Evolutionary conservation across 257 asterid species (phyloP).

Genomic region (Ocimum tenuiflorum): DNA sequence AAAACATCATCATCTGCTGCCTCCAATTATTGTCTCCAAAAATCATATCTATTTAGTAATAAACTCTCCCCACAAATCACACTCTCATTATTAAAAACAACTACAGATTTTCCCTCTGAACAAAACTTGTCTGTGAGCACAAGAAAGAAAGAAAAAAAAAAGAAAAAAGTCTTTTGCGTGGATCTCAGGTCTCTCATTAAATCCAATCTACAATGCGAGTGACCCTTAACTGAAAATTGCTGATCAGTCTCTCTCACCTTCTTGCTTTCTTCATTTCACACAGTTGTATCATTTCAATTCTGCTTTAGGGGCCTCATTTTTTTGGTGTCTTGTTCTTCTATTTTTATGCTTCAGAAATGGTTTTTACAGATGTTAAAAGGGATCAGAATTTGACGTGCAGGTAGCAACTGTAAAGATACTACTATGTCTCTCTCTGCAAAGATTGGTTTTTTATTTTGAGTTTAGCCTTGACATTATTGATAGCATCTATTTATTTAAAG

Average conservation of each 20-base stretch:
- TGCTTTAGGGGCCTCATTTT: not conserved
- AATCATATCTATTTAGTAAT: not conserved
- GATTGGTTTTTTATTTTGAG: not conserved
- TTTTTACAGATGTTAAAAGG: not conserved
- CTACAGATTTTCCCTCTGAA: not conserved
- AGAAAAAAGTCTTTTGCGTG: slow-evolving; percentile 33
- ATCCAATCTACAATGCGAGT: slow-evolving; percentile 36
- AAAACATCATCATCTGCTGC: slow-evolving; percentile 11
- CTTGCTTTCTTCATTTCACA: not conserved
- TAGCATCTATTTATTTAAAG: slow-evolving; percentile 16
- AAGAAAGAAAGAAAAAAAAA: not conserved
- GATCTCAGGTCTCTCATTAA: slow-evolving; percentile 42
- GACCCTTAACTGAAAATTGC: slow-evolving; percentile 32
- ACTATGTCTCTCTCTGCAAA: slow-evolving; percentile 13
- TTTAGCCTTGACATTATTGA: slow-evolving; percentile 4
- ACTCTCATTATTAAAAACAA: not conserved
- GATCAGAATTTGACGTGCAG: slow-evolving; percentile 10
- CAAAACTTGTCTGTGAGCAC: too few relatives aligned
- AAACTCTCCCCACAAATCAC: not conserved
- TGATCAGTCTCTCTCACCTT: slow-evolving; percentile 31
- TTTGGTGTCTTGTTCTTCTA: not conserved
- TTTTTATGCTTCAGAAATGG: not conserved
- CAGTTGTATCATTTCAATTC: not conserved
- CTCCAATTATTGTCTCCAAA: slow-evolving; percentile 18
- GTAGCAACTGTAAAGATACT: slow-evolving; percentile 3